A percentile compares a stretch with the other conserved stretches of the same genome.
These are phyloP conservation scores for Dothideomycetes sp. DNA, from an alignment of 2,329 filamentous ascomycete genomes.

Conservation along the genomic window DNA sequence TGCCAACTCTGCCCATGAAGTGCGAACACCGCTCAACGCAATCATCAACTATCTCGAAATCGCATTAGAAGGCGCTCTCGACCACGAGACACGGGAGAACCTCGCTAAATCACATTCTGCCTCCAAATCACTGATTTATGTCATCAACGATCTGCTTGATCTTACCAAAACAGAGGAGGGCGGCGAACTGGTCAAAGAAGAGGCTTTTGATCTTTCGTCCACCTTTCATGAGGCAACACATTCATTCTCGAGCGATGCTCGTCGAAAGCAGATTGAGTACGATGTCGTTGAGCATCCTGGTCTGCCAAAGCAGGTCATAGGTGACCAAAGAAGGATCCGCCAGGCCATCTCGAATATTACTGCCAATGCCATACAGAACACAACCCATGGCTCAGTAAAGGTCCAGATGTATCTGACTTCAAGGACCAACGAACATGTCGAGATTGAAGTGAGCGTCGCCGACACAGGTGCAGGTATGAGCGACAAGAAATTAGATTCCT, in stretches of 20 bases:
- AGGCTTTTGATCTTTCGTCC: constrained; percentile 59
- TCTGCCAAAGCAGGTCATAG: constrained; percentile 60
- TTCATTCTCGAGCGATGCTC: constrained; percentile 62
- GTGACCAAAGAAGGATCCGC: constrained; percentile 69
- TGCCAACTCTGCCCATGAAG: constrained; percentile 84
- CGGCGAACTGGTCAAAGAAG: constrained; percentile 65
- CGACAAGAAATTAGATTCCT: constrained; percentile 42
- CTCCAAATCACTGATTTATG: constrained; percentile 84
- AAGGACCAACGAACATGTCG: constrained; percentile 40
- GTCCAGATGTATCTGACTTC: constrained; percentile 59
- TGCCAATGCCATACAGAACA: constrained; percentile 77
- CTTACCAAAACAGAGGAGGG: constrained; percentile 82
- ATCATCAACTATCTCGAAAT: constrained; percentile 95
- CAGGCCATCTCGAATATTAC: constrained; percentile 75
- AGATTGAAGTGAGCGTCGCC: constrained; percentile 62
- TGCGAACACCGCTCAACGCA: constrained; percentile 80
- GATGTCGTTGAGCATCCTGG: constrained; percentile 56
- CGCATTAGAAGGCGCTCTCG: constrained; percentile 68
- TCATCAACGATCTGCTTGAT: constrained; percentile 85
- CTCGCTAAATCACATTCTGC: constrained; percentile 76
- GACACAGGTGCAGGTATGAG: constrained; percentile 64
- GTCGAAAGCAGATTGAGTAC: constrained; percentile 63
- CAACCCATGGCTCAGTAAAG: constrained; percentile 52
- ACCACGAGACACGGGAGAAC: constrained; percentile 75
- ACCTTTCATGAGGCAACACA: constrained; percentile 71